Conservation (phyloP, 2,329 filamentous ascomycete genomes). For the Anisogramma anomala region DNA sequence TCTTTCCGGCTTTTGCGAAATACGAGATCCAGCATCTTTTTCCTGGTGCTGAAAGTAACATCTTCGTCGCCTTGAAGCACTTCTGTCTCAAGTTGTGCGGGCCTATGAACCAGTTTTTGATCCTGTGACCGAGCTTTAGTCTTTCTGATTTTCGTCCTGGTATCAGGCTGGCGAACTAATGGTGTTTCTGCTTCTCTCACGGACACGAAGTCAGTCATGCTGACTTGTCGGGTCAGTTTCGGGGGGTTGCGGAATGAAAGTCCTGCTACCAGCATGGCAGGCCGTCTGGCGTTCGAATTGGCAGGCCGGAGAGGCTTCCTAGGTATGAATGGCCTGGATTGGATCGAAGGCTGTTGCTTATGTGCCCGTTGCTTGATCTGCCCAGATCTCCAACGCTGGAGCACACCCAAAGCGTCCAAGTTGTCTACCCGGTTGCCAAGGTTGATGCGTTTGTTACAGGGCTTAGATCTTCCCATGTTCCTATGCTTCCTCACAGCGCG, state of each 20-base stretch:
- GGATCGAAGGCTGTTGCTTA: no score
- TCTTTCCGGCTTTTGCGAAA: conserved; percentile 32
- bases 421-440: conserved; percentile 52
- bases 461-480: conserved; percentile 43
- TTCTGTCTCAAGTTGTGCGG: conserved; percentile 45
- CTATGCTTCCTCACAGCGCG: conserved; percentile 38
- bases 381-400: conserved; percentile 46
- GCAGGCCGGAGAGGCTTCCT: conserved; percentile 19
- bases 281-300: conserved; percentile 14
- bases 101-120: conserved; percentile 22
- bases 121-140: background rate
- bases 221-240: conserved; percentile 21
- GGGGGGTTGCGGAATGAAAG: conserved; percentile 19
- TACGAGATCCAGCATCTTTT: conserved; percentile 43
- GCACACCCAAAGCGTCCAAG: conserved; percentile 40
- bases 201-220: conserved; percentile 22
- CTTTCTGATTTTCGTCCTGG: background rate
- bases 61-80: conserved; percentile 24
- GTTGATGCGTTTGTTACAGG: conserved; percentile 43
- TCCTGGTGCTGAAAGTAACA: conserved; percentile 37
- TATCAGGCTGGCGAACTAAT: background rate
- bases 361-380: conserved; percentile 31
- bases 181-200: conserved; percentile 3
- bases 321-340: conserved; percentile 8
- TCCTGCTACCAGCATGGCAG: background rate